Evolutionary conservation across 441 rosid genomes (phyloP), one percentile per base, ranked within the genome.

Genomic region (Brassica balearica): DNA sequence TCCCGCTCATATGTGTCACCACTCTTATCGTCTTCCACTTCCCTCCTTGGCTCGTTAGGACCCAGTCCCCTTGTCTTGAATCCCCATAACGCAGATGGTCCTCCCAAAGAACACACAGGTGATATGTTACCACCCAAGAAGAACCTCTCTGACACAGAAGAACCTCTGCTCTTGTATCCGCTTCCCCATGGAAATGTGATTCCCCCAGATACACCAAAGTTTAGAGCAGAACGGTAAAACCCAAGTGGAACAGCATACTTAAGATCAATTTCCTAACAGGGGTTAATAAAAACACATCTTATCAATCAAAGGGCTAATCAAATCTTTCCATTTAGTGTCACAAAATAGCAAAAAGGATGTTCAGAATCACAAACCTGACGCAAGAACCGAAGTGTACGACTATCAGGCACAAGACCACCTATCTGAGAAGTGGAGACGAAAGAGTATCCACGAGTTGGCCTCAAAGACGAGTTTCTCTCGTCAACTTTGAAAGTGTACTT

Each of bases 81-180:
- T 20, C 98, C 98, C 88, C 94, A 90, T 22, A 91, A 72, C 67
- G 97, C 86, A 61, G 82, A 72, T 60, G 98, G 98, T 74, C 95
- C 97, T 78, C 96, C 98, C 79, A 92, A 77, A 62, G 86, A 76
- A 69, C 92, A 85, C 64, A 94, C 80, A 12, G 97, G 96, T 72
- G 96, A 94, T 43, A 84, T 58, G 86, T 92, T 92, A 43, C 98
- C 98, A 36, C 97, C 97, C 76, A 92, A 72, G 84, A 87, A 94
- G 81, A 91, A 94, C 75, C 92, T 92, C 82, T 94, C 98, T 4
- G 96, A 89, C 73, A 86, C 67, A n/a, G 90, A 85, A 15, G 92
- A 79, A 73, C 89, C 76, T 80, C 67, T 87, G 68, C 68, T 82
- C 76, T 70, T 77, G 83, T 76, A 88, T 41, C 92, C 95, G 72